These are phyloP conservation scores for Thamnidium elegans DNA, from an alignment of 192 early-diverging fungal genomes.

Conservation along the genomic window DNA sequence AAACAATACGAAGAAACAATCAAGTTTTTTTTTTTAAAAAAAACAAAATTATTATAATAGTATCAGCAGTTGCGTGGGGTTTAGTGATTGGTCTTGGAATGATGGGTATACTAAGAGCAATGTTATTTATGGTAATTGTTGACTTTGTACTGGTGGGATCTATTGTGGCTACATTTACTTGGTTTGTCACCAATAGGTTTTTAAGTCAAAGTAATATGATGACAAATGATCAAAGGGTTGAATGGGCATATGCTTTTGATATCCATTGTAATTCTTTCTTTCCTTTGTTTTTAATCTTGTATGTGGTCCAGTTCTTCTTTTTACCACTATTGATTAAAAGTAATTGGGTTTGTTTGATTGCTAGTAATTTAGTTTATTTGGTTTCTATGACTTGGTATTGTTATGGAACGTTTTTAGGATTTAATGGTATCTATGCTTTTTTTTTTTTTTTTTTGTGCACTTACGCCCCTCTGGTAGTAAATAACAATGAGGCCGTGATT, in stretches of 20 bases:
- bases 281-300: slow-evolving; percentile 80
- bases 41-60: slow-evolving; percentile 31
- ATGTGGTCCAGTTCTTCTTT: slow-evolving; percentile 93
- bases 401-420: slow-evolving; percentile 92
- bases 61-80: slow-evolving; percentile 80
- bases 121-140: slow-evolving; percentile 79
- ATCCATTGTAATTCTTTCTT: slow-evolving; percentile 97
- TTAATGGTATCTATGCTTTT: slow-evolving; percentile 68
- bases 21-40: too few relatives aligned
- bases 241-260: slow-evolving; percentile 96
- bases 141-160: slow-evolving; percentile 79
- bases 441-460: not conserved
- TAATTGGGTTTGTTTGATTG: slow-evolving; percentile 75
- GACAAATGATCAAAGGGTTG: slow-evolving; percentile 83
- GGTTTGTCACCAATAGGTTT: slow-evolving; percentile 84
- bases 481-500: too few relatives aligned
- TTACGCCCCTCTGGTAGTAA: too few relatives aligned
- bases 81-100: slow-evolving; percentile 67
- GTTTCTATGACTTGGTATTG: slow-evolving; percentile 75
- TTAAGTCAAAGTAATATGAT: slow-evolving; percentile 72
- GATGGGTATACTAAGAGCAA: slow-evolving; percentile 67
- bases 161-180: slow-evolving; percentile 65
- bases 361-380: slow-evolving; percentile 90
- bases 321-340: slow-evolving; percentile 75
- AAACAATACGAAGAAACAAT: too few relatives aligned